phyloP scores from a whole-genome alignment of 2,329 filamentous ascomycete species.

The Talaromyces sp. region DNA sequence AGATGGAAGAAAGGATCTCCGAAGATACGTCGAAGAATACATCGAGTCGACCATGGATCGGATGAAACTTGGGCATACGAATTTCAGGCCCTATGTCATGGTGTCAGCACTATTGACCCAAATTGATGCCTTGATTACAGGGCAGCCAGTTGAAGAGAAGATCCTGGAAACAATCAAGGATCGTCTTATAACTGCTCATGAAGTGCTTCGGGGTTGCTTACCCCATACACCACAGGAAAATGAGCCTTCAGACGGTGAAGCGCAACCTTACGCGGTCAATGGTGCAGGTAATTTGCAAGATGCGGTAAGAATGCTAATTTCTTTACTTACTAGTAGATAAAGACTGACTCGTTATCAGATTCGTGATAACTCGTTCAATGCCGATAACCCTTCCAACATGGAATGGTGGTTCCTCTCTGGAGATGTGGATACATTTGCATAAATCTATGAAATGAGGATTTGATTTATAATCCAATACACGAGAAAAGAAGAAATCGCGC shows the following conservation, averaged over 20 bases:
- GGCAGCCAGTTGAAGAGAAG: background rate
- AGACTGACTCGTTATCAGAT: background rate
- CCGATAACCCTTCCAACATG: background rate
- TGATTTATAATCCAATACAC: background rate
- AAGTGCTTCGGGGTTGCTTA: background rate
- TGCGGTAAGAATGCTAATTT: background rate
- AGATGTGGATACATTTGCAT: background rate
- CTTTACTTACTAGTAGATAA: background rate
- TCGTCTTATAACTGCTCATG: background rate
- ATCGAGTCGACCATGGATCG: background rate
- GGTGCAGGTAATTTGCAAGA: background rate
- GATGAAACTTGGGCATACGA: background rate
- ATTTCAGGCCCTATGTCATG: background rate
- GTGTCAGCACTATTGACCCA: background rate
- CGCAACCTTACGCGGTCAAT: background rate
- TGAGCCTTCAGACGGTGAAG: background rate
- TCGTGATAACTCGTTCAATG: background rate
- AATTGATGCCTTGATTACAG: background rate
- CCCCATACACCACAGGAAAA: background rate
- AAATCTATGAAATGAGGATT: background rate
- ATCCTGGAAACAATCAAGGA: background rate
- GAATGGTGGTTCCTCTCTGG: slow-evolving; percentile 1
- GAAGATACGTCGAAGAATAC: background rate
- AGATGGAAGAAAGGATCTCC: background rate
- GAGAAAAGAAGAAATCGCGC: background rate